A percentile compares a stretch with the other conserved stretches of the same genome.
Conservation (phyloP, 441 rosid genomes). For the Manihot esculenta region DNA sequence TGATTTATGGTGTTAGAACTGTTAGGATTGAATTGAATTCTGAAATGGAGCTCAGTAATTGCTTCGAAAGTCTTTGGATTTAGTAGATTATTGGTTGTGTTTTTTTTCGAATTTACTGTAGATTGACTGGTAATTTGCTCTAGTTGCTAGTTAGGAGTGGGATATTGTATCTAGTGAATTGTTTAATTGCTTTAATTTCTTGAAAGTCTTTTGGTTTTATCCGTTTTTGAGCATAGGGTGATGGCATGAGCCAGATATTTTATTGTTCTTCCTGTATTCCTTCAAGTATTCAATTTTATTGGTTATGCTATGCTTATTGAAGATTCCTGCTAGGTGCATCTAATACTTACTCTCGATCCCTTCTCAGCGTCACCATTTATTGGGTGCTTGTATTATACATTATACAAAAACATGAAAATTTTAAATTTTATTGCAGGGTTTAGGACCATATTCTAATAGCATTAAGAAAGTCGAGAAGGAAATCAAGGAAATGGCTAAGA, state of each 20-base stretch:
- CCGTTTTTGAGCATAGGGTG: background rate
- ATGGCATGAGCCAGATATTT: too few species aligned
- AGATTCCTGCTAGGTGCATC: background rate
- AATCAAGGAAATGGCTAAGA: slow-evolving; percentile 89
- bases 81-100: background rate
- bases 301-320: background rate
- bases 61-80: background rate
- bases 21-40: background rate
- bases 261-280: too few species aligned
- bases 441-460: slow-evolving; percentile 86
- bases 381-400: too few species aligned
- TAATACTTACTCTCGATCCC: background rate
- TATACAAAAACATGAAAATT: background rate
- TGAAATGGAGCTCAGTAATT: background rate
- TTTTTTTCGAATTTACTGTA: too few species aligned
- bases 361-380: background rate
- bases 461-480: slow-evolving; percentile 93
- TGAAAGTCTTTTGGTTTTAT: background rate
- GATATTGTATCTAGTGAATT: too few species aligned
- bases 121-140: too few species aligned
- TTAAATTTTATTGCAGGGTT: slow-evolving; percentile 49
- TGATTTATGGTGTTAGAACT: background rate
- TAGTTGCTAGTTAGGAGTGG: too few species aligned
- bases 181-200: background rate
- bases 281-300: background rate